Evolutionary conservation across 2,329 filamentous ascomycete genomes (phyloP), one percentile per base, ranked within the genome.

Genomic region (Stylonectria norvegica): DNA sequence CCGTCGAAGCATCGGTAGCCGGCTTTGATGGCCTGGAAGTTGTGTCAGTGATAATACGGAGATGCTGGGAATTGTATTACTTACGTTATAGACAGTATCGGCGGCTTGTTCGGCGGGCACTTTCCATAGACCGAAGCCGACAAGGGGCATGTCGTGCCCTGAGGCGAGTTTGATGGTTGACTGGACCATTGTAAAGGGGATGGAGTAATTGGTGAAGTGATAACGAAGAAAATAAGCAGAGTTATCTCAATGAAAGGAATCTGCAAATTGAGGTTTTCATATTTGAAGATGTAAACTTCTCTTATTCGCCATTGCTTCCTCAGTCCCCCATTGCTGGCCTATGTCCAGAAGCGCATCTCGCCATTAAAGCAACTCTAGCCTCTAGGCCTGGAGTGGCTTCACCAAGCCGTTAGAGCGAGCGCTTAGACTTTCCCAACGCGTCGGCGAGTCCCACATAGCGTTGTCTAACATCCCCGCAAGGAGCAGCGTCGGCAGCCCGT

Each of bases 121-220:
- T 64, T 86, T 86, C 83, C 83, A 87, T 27, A 86, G 70, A 37
- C 78, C 79, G 57, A 81, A 81, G 51, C 79, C 79, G 35, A 82
- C 78, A 18, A 56, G 43, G 32, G 53, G 53, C 53, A 56, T 56
- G 32, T 56, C 52, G 16, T 55, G 34, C 39, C 52, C 50, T 17
- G 52, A 53, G 38, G 52, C 50, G 16, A 55, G 48, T 48, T 55
- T 55, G 29, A 47, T n/a, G 10, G 48, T 50, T 36, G 50, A 48
- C 20, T 40, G 36, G 36, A 45, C 43, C 50, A 53, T 50, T 45
- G 36, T 38, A 35, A 36, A 16, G 20, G 35, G 27, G 18, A 10
- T 36, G 22, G 22, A 25, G 8, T 7, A 25, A 25, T 25, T 8
- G 22, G 22, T 25, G 22, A 25, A 25, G 22, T 12, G 22, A 25